Conservation (phyloP, 2,329 filamentous ascomycete genomes). For the Ophiostoma novo-ulmi region DNA sequence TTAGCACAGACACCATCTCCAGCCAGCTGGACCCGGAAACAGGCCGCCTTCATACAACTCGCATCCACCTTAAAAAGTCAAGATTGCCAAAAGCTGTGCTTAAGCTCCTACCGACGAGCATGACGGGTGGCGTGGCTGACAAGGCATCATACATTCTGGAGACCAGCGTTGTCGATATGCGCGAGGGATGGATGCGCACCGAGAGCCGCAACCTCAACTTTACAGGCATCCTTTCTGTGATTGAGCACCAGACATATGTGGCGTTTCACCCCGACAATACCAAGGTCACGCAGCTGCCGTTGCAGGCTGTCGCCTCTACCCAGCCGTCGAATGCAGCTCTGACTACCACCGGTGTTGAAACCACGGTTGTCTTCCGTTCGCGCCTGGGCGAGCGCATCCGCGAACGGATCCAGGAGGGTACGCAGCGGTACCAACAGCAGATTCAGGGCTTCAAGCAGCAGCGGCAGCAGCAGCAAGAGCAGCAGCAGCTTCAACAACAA, state of each 20-base stretch:
- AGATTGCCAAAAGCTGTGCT: constrained; percentile 69
- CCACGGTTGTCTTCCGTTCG: constrained; percentile 68
- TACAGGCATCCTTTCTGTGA: constrained; percentile 71
- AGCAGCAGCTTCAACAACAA: constrained; percentile 26
- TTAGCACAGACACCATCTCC: constrained; percentile 77
- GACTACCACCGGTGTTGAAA: constrained; percentile 60
- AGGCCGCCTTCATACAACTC: constrained; percentile 69
- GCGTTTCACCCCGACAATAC: constrained; percentile 27
- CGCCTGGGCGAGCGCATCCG: constrained; percentile 61
- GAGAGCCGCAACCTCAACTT: constrained; percentile 79
- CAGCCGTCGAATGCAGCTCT: constrained; percentile 17
- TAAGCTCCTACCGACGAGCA: constrained; percentile 66
- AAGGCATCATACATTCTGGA: constrained; percentile 78
- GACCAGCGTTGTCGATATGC: constrained; percentile 71
- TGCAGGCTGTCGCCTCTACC: neutral
- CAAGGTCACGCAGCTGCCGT: neutral
- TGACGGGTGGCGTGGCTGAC: constrained; percentile 60
- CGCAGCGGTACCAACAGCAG: constrained; percentile 29
- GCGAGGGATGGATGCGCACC: constrained; percentile 75
- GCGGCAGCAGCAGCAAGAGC: constrained; percentile 26
- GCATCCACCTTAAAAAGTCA: constrained; percentile 76
- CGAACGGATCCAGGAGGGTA: constrained; percentile 46
- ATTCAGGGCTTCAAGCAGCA: constrained; percentile 26
- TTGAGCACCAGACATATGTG: constrained; percentile 69
- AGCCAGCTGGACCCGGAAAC: constrained; percentile 67